Conservation (phyloP, 371 early-diverging fungal species). For the Syncephalis fuscata region DNA sequence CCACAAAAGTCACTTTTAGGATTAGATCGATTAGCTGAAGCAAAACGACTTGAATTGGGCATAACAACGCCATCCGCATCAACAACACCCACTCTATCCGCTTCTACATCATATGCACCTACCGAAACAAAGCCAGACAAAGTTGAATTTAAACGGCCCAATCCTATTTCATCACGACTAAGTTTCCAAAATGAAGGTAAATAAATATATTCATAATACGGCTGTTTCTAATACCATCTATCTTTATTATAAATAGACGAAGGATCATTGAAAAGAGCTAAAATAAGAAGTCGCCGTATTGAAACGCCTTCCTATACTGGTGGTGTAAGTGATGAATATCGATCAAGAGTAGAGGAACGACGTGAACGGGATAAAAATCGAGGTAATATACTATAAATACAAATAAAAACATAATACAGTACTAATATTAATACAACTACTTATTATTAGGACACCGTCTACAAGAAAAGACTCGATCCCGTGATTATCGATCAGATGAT, state of each 20-base stretch:
- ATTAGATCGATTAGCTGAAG: too few species aligned
- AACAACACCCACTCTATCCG: too few species aligned
- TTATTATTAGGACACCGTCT: background rate
- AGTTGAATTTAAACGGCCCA: background rate
- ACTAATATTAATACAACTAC: background rate
- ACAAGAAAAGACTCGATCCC: background rate
- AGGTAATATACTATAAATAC: slow-evolving; percentile 3
- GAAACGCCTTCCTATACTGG: slow-evolving; percentile 40
- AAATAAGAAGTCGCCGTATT: slow-evolving; percentile 1
- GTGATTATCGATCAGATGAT: background rate
- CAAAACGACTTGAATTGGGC: too few species aligned
- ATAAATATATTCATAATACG: background rate
- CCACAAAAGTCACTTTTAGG: too few species aligned
- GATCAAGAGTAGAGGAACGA: slow-evolving; percentile 24
- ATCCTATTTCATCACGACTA: background rate
- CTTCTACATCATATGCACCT: too few species aligned
- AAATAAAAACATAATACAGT: background rate
- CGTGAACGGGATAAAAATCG: slow-evolving; percentile 19
- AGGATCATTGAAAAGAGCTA: background rate
- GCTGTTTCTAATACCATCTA: background rate
- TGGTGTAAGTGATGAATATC: slow-evolving; percentile 28
- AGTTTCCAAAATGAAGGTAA: background rate
- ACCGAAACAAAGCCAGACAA: too few species aligned
- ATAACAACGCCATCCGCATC: too few species aligned
- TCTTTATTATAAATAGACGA: background rate